Evolutionary conservation across 805 yeast species (phyloP).

Genomic region (Cyberlindnera nakhonratchasimensis): DNA sequence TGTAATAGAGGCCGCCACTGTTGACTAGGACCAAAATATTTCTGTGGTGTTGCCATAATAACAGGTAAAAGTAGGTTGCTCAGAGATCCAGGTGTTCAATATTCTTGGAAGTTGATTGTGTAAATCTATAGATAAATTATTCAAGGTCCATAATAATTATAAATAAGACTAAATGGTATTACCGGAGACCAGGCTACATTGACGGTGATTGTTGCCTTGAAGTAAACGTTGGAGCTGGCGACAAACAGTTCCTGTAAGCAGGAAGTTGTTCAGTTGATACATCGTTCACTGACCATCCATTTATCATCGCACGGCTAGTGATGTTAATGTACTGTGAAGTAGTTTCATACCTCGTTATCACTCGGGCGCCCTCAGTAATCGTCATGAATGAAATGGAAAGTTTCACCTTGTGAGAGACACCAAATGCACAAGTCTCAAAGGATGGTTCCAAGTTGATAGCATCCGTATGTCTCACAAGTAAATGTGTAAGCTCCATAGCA

Average conservation of each 20-base stretch:
- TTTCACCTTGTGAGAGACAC: constrained; percentile 1
- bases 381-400: not conserved
- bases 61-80: not conserved
- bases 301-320: not conserved
- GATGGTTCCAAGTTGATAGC: not conserved
- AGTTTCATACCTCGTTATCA: not conserved
- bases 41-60: not conserved
- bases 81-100: too few species aligned
- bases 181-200: not conserved
- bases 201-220: not conserved
- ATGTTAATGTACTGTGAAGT: not conserved
- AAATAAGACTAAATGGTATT: too few species aligned
- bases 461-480: not conserved
- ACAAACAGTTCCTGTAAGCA: not conserved
- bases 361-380: not conserved
- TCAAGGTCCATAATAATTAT: too few species aligned
- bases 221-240: not conserved
- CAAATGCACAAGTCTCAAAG: not conserved
- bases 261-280: not conserved
- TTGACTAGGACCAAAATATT: too few species aligned
- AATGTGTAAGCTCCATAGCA: not conserved
- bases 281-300: constrained; percentile 1
- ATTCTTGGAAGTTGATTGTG: too few species aligned
- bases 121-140: too few species aligned
- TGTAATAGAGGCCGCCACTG: not conserved